A percentile compares a stretch with the other conserved stretches of the same genome.
Evolutionary conservation across 306 rosid genomes (phyloP).

Genomic region (Glycine soja): DNA sequence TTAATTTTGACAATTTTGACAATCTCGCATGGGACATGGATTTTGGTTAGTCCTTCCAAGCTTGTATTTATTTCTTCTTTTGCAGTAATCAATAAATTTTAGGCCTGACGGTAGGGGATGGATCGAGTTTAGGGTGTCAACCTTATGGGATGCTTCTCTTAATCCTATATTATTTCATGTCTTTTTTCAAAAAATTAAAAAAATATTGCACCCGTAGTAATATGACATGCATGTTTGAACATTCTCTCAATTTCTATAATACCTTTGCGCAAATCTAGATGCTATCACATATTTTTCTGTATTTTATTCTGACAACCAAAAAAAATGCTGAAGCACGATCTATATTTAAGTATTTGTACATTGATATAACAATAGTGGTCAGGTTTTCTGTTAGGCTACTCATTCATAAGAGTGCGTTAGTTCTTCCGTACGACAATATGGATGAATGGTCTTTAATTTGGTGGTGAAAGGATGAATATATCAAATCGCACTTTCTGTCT

Average conservation of each 20-base stretch:
- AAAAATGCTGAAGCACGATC: background rate
- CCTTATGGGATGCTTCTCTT: no score
- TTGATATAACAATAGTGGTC: background rate
- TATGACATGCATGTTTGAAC: background rate
- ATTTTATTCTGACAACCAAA: background rate
- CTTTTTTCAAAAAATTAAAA: no score
- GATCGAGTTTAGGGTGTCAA: no score
- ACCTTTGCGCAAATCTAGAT: background rate
- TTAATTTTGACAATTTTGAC: no score
- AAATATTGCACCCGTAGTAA: no score
- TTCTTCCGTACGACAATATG: constrained; percentile 20
- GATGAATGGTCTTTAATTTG: background rate
- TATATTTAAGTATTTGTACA: background rate
- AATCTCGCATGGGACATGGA: no score
- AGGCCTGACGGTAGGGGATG: no score
- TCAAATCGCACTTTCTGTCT: constrained; percentile 12
- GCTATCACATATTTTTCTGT: background rate
- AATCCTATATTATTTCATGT: no score
- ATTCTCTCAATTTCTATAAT: background rate
- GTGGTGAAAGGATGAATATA: constrained; percentile 11
- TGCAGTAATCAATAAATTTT: no score
- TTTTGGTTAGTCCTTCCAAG: no score
- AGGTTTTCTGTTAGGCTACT: background rate
- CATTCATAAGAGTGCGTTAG: background rate
- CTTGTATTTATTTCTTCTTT: no score